Conservation (phyloP, 257 asterid species). For the Cordia subcordata region DNA sequence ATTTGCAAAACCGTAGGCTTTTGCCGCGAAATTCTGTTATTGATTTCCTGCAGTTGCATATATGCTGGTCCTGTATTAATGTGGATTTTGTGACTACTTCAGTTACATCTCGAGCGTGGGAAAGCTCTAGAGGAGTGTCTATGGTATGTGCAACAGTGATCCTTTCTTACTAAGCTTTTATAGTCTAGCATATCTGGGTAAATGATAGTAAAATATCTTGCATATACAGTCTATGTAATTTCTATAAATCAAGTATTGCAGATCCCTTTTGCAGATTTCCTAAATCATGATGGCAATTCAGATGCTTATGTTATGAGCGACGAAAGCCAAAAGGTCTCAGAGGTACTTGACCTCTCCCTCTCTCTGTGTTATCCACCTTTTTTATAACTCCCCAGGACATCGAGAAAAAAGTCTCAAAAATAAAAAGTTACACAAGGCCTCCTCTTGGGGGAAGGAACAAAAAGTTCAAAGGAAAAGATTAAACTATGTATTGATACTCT, state of each 20-base stretch:
- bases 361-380: neutral
- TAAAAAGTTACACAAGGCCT: too few relatives aligned
- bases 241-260: constrained; percentile 13
- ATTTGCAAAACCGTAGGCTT: neutral
- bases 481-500: neutral
- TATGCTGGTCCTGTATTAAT: neutral
- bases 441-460: neutral
- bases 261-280: constrained; percentile 89
- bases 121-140: constrained; percentile 64
- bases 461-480: neutral
- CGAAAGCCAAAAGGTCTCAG: constrained; percentile 48
- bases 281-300: constrained; percentile 64
- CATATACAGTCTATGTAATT: neutral
- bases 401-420: neutral
- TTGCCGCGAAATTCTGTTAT: neutral
- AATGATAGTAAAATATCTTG: neutral
- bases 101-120: constrained; percentile 92
- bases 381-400: too few relatives aligned
- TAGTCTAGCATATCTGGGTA: neutral
- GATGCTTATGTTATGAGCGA: constrained; percentile 49
- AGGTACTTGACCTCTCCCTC: constrained; percentile 27
- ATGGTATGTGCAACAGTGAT: constrained; percentile 31
- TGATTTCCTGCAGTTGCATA: neutral
- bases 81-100: constrained; percentile 17
- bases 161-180: neutral